Conservation (phyloP, 2,329 filamentous ascomycete genomes). For the Calonectria leucothoes region DNA sequence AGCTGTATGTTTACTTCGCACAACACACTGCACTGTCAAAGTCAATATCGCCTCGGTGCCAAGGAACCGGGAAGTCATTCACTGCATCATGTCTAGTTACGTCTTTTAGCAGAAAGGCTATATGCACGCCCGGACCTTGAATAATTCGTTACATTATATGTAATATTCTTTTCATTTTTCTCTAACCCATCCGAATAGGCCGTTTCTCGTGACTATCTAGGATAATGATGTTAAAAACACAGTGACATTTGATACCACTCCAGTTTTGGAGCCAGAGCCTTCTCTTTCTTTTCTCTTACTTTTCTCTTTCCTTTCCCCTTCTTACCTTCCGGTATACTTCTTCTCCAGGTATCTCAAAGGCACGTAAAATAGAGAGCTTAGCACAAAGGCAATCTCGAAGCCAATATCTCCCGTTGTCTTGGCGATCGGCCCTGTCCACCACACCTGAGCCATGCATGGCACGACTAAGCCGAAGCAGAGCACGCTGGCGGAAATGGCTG, state of each 20-base stretch:
- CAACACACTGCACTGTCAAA: neutral
- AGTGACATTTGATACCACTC: neutral
- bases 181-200: neutral
- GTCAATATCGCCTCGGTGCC: neutral
- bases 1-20: neutral
- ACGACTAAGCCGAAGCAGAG: constrained; percentile 64
- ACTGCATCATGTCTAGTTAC: neutral
- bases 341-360: constrained; percentile 61
- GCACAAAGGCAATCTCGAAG: constrained; percentile 71
- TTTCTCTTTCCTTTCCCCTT: neutral
- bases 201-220: constrained; percentile 11
- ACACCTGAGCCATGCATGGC: constrained; percentile 70
- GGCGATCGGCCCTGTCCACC: constrained; percentile 72
- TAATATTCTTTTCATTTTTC: neutral
- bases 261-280: neutral
- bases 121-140: neutral
- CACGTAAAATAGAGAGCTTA: constrained; percentile 60
- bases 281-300: neutral
- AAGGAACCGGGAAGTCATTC: neutral
- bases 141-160: constrained; percentile 8
- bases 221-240: neutral
- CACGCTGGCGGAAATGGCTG: constrained; percentile 59
- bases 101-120: neutral
- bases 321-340: constrained; percentile 43
- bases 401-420: constrained; percentile 72